Base-by-base conservation (phyloP, 1,284 basidiomycete genomes). In the Sphaerobolus stellatus region DNA sequence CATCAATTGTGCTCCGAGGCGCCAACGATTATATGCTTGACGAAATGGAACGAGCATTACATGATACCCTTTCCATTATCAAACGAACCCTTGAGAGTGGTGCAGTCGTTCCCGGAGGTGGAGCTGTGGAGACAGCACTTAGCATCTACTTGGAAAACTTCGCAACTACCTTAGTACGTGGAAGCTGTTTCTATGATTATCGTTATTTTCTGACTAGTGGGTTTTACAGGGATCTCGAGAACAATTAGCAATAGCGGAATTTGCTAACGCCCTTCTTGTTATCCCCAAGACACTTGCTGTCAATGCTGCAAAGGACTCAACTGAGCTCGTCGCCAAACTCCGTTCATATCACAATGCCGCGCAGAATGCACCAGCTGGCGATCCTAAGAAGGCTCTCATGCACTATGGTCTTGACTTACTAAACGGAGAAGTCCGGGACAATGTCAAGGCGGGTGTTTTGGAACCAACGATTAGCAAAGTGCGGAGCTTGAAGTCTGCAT, bases 1-100 rank as follows among this genome's bases (percentile, higher is more conserved):
- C 91, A 24, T 98, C 95, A 36, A 91, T 99, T 67, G 85, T 99
- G 57, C 77, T 99, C 58, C 85, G 97, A 56, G 97, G 97, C 54
- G 97, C 97, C 36, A 99, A 99, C 73, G 97, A 99, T 74, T 99
- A 98, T 72, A 93, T 99, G 89, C 77, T 99, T 61, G 97, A 99
- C 71, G 97, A 99, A 79, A 99, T 99, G 97, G 97, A 99, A 76
- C 81, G 97, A 31, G 87, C 94, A 1, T 73, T 99, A 62, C 97
- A 99, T 70, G 97, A 99, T 72, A 91, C 92, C 1, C 74, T 99
- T 54, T 95, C 90, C 40, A 85, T 98, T 64, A 92, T 99, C 76
- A 99, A 99, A 78, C 84, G 97, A 56, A 99, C 97, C 3, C 78
- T 99, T 50, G 97, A 99, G 78, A 95, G 92, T 64, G 96, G 96